A percentile compares a stretch with the other conserved stretches of the same genome.
Evolutionary conservation across 257 asterid species (phyloP).

Genomic region (Fraxinus cuspidata): DNA sequence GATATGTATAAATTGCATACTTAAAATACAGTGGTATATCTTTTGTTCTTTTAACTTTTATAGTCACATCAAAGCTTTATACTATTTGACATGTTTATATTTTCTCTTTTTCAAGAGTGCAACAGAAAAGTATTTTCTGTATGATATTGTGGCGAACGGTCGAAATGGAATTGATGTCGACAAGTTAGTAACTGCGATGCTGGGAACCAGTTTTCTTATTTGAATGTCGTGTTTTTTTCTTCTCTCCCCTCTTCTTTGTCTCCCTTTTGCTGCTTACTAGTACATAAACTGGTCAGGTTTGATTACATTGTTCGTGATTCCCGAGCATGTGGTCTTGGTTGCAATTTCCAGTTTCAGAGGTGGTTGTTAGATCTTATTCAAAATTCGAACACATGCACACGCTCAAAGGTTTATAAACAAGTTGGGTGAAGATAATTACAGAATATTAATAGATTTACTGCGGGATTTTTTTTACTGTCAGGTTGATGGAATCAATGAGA

Average conservation of each 20-base stretch:
- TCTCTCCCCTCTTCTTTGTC: neutral
- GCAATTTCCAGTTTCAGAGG: constrained; percentile 88
- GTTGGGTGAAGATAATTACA: neutral
- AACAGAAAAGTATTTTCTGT: constrained; percentile 73
- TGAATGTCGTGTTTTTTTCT: constrained; percentile 12
- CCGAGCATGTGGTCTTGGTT: constrained; percentile 94
- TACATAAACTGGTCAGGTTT: constrained; percentile 48
- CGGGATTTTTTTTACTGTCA: constrained; percentile 31
- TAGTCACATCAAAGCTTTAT: neutral
- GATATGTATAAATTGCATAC: no score
- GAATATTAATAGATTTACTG: neutral
- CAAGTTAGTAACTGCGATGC: constrained; percentile 65
- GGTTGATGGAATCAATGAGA: constrained; percentile 92
- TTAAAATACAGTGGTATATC: neutral
- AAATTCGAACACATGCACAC: constrained; percentile 2
- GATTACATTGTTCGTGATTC: constrained; percentile 86
- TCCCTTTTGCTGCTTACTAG: no score
- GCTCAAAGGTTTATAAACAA: constrained; percentile 12
- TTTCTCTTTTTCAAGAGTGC: constrained; percentile 56
- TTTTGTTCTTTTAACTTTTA: no score
- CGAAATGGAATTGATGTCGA: constrained; percentile 96
- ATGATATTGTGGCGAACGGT: constrained; percentile 97
- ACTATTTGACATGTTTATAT: constrained; percentile 10
- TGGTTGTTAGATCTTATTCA: constrained; percentile 27
- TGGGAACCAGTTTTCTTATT: constrained; percentile 11